Evolutionary conservation across 1,284 basidiomycete species (phyloP).

Genomic region (Sanghuangporus weigelae): DNA sequence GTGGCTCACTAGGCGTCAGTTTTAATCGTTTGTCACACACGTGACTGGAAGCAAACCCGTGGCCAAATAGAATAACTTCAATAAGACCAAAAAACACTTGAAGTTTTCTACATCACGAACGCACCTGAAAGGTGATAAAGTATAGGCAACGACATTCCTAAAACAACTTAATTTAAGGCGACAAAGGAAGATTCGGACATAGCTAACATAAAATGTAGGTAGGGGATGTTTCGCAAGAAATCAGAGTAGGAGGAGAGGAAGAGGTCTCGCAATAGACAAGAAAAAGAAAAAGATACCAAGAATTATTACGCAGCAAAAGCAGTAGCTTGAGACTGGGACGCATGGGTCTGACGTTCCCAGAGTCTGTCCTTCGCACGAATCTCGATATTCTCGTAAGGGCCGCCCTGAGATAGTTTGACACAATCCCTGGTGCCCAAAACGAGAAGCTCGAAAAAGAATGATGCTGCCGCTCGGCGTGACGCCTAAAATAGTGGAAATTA

Average conservation of each 20-base stretch:
- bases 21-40: too few species aligned
- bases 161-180: too few species aligned
- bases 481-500: slow-evolving; percentile 43
- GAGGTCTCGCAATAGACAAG: slow-evolving; percentile 21
- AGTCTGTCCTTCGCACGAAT: slow-evolving; percentile 80
- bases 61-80: too few species aligned
- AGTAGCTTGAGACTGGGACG: slow-evolving; percentile 35
- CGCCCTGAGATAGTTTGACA: slow-evolving; percentile 71
- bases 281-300: background rate
- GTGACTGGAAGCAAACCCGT: too few species aligned
- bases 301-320: background rate
- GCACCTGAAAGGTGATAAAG: too few species aligned
- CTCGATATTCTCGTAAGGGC: slow-evolving; percentile 82
- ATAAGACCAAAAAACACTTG: too few species aligned
- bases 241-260: slow-evolving; percentile 45
- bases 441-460: slow-evolving; percentile 97
- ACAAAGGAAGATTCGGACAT: too few species aligned
- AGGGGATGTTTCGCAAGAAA: too few species aligned
- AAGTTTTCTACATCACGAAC: too few species aligned
- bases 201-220: too few species aligned
- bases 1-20: too few species aligned
- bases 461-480: slow-evolving; percentile 84
- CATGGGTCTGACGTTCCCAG: slow-evolving; percentile 66
- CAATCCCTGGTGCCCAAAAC: slow-evolving; percentile 92
- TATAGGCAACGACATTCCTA: too few species aligned